Base-by-base conservation (phyloP, 345 rosid species). In the Cardamine resedifolia region DNA sequence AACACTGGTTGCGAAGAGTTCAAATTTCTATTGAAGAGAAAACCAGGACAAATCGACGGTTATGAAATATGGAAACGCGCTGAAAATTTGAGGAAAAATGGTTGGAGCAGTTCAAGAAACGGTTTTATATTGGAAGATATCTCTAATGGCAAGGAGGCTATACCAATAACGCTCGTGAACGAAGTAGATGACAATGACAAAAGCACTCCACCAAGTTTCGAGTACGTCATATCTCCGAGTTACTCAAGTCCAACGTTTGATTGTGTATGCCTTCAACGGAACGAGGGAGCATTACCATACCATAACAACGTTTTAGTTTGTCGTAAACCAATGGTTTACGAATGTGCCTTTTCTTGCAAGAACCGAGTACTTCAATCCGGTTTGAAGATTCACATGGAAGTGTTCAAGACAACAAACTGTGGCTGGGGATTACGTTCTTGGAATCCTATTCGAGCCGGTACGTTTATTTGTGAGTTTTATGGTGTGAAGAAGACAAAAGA, bases 131-230 rank as follows among this genome's bases (percentile, higher is more conserved):
- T 82, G 44, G 68, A 79, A 3, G 94, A 93, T 75, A 63, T 88
- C 23, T 81, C 91, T 67, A 81, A 75, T 7, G 96, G 96, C 64
- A 74, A 53, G 0, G 98, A 90, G 85, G n/a, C 38, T 20, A 0
- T 72, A 3, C 85, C 87, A 4, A 84, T 90, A 64, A 64, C 88
- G 4, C 73, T 92, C 15, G 86, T 90, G 44, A 92, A 92, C 60
- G 95, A 90, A 28, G 77, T 87, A n/a, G 97, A 90, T 76, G 69
- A 38, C 12, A 11, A 11, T 0, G 81, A 77, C 60, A 91, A 84
- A 80, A 82, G 73, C 24, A 82, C 79, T 10, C 90, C 93, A 28
- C 82, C 76, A 4, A 51, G 74, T 69, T 92, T 92, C 66, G 79
- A 38, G 4, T 92, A 90, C 73, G 19, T 16, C 23, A 30, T 2